phyloP scores from a whole-genome alignment of 768 basidiomycete species.

The Termitomyces sp. region DNA sequence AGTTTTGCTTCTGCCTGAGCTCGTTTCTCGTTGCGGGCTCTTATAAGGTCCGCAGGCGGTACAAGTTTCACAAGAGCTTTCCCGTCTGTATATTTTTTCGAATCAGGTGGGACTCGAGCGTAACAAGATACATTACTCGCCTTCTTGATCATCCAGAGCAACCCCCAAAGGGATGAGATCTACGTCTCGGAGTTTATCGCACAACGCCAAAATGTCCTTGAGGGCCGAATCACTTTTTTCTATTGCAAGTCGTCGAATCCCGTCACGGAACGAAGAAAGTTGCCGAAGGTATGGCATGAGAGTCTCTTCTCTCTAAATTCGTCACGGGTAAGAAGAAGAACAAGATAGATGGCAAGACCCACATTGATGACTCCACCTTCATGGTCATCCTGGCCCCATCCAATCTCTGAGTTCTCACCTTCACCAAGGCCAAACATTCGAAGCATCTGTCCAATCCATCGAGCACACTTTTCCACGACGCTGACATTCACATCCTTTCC shows the following conservation, averaged over 20 bases:
- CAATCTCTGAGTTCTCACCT: constrained; percentile 59
- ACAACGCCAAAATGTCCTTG: constrained; percentile 79
- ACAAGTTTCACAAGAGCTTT: constrained; percentile 92
- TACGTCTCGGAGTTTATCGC: constrained; percentile 83
- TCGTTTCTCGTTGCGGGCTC: constrained; percentile 84
- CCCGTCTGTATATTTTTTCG: constrained; percentile 54
- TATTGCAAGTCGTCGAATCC: constrained; percentile 79
- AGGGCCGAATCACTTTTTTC: constrained; percentile 56
- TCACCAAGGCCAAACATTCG: constrained; percentile 78
- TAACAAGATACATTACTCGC: constrained; percentile 28
- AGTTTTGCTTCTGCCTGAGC: constrained; percentile 69
- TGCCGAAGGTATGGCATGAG: constrained; percentile 85
- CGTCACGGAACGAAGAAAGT: constrained; percentile 88
- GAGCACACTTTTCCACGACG: constrained; percentile 57
- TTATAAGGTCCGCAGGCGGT: constrained; percentile 73
- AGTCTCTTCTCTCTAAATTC: constrained; percentile 66
- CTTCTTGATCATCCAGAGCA: constrained; percentile 95
- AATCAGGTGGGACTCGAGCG: not conserved
- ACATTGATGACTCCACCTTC: constrained; percentile 45
- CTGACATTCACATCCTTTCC: constrained; percentile 53
- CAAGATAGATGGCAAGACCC: constrained; percentile 19
- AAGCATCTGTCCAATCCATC: constrained; percentile 70
- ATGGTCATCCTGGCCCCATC: constrained; percentile 74
- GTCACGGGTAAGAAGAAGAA: constrained; percentile 9
- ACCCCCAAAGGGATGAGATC: constrained; percentile 94